Evolutionary conservation across 2,329 filamentous ascomycete species (phyloP).

Genomic region (Colletotrichum tabaci): DNA sequence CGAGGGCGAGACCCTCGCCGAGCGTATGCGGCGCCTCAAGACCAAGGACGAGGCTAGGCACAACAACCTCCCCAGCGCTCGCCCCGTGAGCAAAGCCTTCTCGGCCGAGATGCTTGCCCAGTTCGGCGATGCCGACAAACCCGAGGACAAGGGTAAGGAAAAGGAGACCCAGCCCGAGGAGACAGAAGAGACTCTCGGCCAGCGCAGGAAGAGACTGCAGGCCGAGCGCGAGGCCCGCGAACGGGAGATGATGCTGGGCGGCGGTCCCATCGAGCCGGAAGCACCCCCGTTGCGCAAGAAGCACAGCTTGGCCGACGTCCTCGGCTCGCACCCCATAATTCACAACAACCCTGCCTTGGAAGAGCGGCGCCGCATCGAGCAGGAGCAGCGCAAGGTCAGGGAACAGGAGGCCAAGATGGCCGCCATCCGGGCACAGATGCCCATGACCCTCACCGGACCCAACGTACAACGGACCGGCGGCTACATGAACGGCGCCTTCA

Average conservation of each 20-base stretch:
- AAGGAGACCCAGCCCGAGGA: slow-evolving; percentile 54
- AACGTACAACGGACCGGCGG: slow-evolving; percentile 58
- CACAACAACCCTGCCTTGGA: slow-evolving; percentile 56
- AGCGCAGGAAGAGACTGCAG: slow-evolving; percentile 81
- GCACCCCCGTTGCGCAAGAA: slow-evolving; percentile 51
- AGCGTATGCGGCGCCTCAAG: slow-evolving; percentile 76
- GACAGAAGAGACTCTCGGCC: slow-evolving; percentile 84
- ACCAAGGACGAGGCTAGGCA: slow-evolving; percentile 65
- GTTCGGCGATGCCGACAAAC: slow-evolving; percentile 65
- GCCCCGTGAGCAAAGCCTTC: slow-evolving; percentile 77
- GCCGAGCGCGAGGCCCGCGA: slow-evolving; percentile 77
- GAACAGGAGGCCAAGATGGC: slow-evolving; percentile 66
- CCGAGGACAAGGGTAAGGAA: slow-evolving; percentile 50
- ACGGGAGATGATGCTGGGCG: slow-evolving; percentile 63
- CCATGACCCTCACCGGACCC: slow-evolving; percentile 54
- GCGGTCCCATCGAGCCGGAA: slow-evolving; percentile 48
- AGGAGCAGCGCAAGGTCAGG: slow-evolving; percentile 56
- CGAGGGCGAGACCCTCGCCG: slow-evolving; percentile 77
- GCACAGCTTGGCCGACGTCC: slow-evolving; percentile 73
- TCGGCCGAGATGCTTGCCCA: slow-evolving; percentile 78
- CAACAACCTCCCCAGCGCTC: slow-evolving; percentile 64
- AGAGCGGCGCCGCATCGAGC: slow-evolving; percentile 57
- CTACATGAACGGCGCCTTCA: slow-evolving; percentile 68
- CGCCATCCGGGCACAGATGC: slow-evolving; percentile 65
- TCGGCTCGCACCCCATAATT: slow-evolving; percentile 60